phyloP scores from a whole-genome alignment of 768 basidiomycete genomes.

The Myochromella boudieri region DNA sequence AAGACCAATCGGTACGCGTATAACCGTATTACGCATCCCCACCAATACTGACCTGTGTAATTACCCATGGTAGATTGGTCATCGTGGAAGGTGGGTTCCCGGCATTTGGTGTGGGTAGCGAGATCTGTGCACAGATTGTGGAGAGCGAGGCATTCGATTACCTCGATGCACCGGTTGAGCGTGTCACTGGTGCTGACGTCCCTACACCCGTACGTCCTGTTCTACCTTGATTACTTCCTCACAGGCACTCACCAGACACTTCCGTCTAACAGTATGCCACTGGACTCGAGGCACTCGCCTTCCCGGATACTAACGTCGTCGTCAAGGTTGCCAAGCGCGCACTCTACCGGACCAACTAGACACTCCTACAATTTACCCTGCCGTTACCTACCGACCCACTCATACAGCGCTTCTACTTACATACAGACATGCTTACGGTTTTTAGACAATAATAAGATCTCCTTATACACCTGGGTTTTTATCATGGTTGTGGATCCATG shows the following conservation, averaged over 20 bases:
- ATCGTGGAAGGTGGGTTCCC: slow-evolving; percentile 99
- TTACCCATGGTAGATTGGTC: slow-evolving; percentile 60
- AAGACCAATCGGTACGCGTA: slow-evolving; percentile 90
- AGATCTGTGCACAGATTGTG: slow-evolving; percentile 96
- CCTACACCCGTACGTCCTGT: slow-evolving; percentile 81
- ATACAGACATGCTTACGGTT: slow-evolving; percentile 3
- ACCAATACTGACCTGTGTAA: background rate
- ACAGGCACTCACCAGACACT: slow-evolving; percentile 8
- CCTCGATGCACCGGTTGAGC: slow-evolving; percentile 97
- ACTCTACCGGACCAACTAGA: slow-evolving; percentile 84
- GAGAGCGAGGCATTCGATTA: slow-evolving; percentile 99
- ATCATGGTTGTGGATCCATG: no score
- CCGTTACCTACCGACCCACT: background rate
- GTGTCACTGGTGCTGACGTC: slow-evolving; percentile 95
- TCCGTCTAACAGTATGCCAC: slow-evolving; percentile 76
- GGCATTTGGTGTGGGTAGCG: slow-evolving; percentile 95
- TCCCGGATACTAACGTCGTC: slow-evolving; percentile 91
- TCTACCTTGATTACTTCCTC: slow-evolving; percentile 4
- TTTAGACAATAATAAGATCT: slow-evolving; percentile 14
- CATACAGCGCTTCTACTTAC: background rate
- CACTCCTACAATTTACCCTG: background rate
- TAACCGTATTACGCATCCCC: background rate
- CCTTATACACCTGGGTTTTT: background rate
- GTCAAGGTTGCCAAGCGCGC: slow-evolving; percentile 94
- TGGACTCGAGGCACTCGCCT: slow-evolving; percentile 85